Percentiles rank a stretch among this genome's conserved stretches.
Conservation (phyloP, 345 rosid genomes). For the Ricinus communis region DNA sequence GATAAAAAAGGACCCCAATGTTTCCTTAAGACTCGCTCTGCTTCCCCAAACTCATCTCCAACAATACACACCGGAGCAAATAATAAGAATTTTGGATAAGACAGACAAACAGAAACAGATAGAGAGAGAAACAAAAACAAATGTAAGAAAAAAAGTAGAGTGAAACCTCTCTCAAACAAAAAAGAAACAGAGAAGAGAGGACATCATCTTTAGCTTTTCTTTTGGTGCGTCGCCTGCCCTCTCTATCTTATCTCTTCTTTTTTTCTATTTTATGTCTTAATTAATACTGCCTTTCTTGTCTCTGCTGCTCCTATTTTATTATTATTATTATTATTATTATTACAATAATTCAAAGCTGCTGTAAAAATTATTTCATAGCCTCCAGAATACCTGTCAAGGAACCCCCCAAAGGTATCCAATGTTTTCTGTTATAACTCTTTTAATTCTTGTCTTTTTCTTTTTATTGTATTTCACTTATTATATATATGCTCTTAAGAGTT, state of each 20-base stretch:
- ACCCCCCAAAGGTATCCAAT: conserved; percentile 16
- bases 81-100: too few relatives aligned
- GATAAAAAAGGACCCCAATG: neutral
- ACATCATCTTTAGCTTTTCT: neutral
- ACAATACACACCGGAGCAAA: too few relatives aligned
- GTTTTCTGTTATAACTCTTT: neutral
- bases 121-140: neutral
- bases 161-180: too few relatives aligned
- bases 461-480: too few relatives aligned
- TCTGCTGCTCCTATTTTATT: neutral
- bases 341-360: neutral
- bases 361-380: neutral
- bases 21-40: conserved; percentile 9
- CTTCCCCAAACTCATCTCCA: neutral
- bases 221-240: neutral
- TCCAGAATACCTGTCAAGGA: neutral
- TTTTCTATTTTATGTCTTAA: neutral
- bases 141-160: too few relatives aligned
- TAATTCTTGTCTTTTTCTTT: too few relatives aligned
- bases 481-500: neutral
- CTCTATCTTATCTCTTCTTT: neutral
- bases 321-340: too few relatives aligned
- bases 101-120: neutral
- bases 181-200: too few relatives aligned
- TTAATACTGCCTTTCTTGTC: neutral